Percentiles rank a stretch among this genome's conserved stretches.
Conservation (phyloP, 208 protist genomes). For the Acanthamoeba triangularis region DNA sequence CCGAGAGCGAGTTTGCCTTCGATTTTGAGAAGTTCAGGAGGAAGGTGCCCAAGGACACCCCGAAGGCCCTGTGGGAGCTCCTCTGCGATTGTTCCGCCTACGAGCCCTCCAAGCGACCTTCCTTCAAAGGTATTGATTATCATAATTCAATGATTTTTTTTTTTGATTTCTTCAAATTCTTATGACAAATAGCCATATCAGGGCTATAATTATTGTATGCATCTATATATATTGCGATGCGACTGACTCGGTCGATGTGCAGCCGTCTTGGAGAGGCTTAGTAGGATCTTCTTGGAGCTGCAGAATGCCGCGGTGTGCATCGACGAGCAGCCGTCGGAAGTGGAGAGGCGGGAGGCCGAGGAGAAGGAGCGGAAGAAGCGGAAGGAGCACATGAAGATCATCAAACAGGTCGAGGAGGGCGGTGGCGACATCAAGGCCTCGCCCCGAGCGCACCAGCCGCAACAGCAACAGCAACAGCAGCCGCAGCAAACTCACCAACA, state of each 20-base stretch:
- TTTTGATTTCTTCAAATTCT: not conserved
- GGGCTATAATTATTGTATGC: no score
- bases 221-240: no score
- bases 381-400: conserved; percentile 47
- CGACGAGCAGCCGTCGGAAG: not conserved
- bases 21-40: conserved; percentile 28
- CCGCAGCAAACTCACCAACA: not conserved
- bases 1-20: conserved; percentile 23
- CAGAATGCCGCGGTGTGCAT: not conserved
- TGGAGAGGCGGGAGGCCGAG: not conserved
- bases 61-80: conserved; percentile 39
- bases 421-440: conserved; percentile 8
- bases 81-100: conserved; percentile 16
- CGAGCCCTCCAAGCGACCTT: not conserved
- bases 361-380: conserved; percentile 43
- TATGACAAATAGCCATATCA: no score
- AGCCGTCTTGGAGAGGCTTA: conserved; percentile 13
- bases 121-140: conserved; percentile 33
- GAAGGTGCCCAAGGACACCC: conserved; percentile 38
- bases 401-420: conserved; percentile 32
- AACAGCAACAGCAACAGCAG: not conserved
- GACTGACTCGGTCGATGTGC: not conserved
- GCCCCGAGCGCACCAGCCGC: not conserved
- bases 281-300: conserved; percentile 28
- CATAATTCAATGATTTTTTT: not conserved